Evolutionary conservation across 768 basidiomycete genomes (phyloP), one percentile per base, ranked within the genome.

Genomic region (Trametes cubensis): DNA sequence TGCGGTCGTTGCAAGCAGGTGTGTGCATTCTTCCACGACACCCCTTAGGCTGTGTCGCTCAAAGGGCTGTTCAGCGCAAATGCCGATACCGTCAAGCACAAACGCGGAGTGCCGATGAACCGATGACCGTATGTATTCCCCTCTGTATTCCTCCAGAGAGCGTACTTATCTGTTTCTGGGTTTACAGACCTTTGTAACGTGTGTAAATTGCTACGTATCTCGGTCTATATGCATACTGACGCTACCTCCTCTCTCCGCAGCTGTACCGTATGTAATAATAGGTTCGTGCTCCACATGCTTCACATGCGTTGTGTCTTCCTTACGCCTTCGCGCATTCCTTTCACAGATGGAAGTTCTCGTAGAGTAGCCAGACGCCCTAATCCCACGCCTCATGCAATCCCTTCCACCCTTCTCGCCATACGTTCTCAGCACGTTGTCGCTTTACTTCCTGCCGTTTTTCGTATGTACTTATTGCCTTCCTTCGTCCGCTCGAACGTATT

Each of bases 51-150:
- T 25, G 2, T 7, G 11, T 44, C 48, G 21, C 44, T 55, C 34
- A 26, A 59, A 15, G n/a, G 18, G 10, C n/a, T 20, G 30, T 20
- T 1, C 63, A 90, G 88, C 79, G 90, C 69, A 93, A 94, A 77
- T 92, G 93, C 69, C 84, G 89, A 47, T 98, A 97, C 70, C 89
- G 93, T 67, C 95, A 98, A 79, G 93, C 94, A 69, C 97, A 99
- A 73, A 99, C 97, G 8, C 84, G 97, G 58, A 94, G 92, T 71
- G 96, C 97, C 8, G 97, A 98, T 78, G 97, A 98, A 77, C 95
- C 96, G 23, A 98, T 98, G 95, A 98, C 96, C 3, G 90, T 92
- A 73, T 71, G 88, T 81, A 20, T 23, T 2, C 10, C 6, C 34
- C 34, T 34, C n/a, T 4, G 5, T 34, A 34, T 34, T 34, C 34